A percentile compares a stretch with the other conserved stretches of the same genome.
Evolutionary conservation across 768 basidiomycete species (phyloP).

Genomic region (Tylopilus sp.): DNA sequence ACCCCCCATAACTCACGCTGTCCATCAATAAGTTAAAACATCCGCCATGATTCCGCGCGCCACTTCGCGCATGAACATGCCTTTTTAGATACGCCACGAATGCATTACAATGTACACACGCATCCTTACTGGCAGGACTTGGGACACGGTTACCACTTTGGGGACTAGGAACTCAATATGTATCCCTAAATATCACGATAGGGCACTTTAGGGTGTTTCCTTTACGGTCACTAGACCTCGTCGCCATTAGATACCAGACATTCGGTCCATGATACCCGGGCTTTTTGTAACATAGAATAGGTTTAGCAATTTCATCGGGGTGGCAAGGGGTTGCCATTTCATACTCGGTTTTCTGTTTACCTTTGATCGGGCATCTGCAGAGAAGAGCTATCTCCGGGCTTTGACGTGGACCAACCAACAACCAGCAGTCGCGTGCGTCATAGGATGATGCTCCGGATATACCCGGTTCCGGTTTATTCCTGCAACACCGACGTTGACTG

Average conservation of each 20-base stretch:
- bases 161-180: constrained; percentile 13
- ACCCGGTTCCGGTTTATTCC: not conserved
- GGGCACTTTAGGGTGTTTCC: constrained; percentile 7
- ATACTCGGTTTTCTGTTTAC: not conserved
- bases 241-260: constrained; percentile 9
- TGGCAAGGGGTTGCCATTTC: constrained; percentile 21
- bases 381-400: not conserved
- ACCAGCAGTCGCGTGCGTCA: not conserved
- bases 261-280: constrained; percentile 15
- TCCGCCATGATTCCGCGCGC: not conserved
- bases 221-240: not conserved
- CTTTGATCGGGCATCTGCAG: not conserved
- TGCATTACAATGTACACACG: constrained; percentile 29
- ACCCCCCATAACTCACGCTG: not conserved
- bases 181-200: constrained; percentile 22
- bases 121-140: constrained; percentile 20
- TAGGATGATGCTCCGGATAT: too few species aligned
- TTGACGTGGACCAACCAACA: not conserved
- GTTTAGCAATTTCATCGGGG: constrained; percentile 5
- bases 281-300: constrained; percentile 4
- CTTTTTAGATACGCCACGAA: constrained; percentile 9
- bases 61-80: not conserved
- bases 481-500: not conserved
- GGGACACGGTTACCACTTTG: not conserved
- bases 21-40: constrained; percentile 1